These are phyloP conservation scores for Kwoniella shandongensis DNA, from an alignment of 768 basidiomycete species.

Conservation along the genomic window DNA sequence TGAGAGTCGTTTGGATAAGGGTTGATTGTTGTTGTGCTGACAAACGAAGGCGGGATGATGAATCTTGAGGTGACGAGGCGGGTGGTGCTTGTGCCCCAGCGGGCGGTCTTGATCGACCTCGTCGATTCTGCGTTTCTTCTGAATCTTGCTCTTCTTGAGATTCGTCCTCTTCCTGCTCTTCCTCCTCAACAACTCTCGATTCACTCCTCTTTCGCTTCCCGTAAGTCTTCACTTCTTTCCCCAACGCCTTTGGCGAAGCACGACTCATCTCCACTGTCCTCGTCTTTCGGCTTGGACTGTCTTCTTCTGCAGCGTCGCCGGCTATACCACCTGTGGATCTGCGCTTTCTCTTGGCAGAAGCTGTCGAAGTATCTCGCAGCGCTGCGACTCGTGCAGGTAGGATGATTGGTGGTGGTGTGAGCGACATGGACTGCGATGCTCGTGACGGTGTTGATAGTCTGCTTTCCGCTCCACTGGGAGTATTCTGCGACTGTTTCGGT, in stretches of 20 bases:
- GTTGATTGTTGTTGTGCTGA: not conserved
- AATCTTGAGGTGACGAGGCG: too few species aligned
- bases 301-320: not conserved
- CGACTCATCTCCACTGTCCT: not conserved
- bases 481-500: constrained; percentile 3
- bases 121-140: not conserved
- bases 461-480: constrained; percentile 3
- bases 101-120: not conserved
- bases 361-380: constrained; percentile 21
- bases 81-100: too few species aligned
- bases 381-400: constrained; percentile 33
- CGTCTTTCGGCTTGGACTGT: not conserved
- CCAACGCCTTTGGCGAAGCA: not conserved
- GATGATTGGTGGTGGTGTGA: constrained; percentile 28
- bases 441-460: constrained; percentile 23
- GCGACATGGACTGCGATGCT: constrained; percentile 17
- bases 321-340: not conserved
- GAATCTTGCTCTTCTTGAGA: not conserved
- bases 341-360: constrained; percentile 5
- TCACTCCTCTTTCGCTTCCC: constrained; percentile 5
- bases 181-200: not conserved
- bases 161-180: not conserved
- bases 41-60: too few species aligned
- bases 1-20: too few species aligned
- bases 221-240: constrained; percentile 7